phyloP scores from a whole-genome alignment of 306 rosid genomes.

The Cicer cuneatum region DNA sequence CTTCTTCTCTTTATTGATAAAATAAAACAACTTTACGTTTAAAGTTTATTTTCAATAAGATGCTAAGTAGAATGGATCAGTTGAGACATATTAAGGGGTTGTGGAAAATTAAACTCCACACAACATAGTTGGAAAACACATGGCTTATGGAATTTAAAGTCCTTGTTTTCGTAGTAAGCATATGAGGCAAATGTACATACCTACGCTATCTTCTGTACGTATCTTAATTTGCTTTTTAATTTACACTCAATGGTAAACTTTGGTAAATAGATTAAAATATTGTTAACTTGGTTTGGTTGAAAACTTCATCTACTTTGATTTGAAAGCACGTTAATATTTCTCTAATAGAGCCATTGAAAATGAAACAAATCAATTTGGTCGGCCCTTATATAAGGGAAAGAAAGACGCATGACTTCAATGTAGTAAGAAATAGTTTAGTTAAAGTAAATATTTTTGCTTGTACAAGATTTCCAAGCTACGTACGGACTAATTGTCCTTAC shows the following conservation, averaged over 20 bases:
- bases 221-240: constrained; percentile 41
- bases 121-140: constrained; percentile 53
- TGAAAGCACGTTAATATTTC: constrained; percentile 46
- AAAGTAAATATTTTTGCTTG: constrained; percentile 17
- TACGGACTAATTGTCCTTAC: constrained; percentile 23
- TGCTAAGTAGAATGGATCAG: constrained; percentile 14
- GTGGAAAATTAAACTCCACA: constrained; percentile 48
- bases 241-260: constrained; percentile 46
- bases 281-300: constrained; percentile 26
- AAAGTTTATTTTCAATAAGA: constrained; percentile 27
- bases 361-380: constrained; percentile 11
- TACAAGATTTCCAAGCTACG: constrained; percentile 30
- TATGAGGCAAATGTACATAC: constrained; percentile 45
- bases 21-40: constrained; percentile 36
- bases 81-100: constrained; percentile 30
- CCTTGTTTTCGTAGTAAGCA: constrained; percentile 43
- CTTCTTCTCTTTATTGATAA: constrained; percentile 41
- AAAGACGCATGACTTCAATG: not conserved
- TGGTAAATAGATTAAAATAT: constrained; percentile 18
- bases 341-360: not conserved
- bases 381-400: not conserved
- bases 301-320: constrained; percentile 39
- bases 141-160: constrained; percentile 45
- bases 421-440: not conserved
- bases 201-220: constrained; percentile 33